Evolutionary conservation across 2,329 filamentous ascomycete species (phyloP).

Genomic region (Cytospora schulzeri): DNA sequence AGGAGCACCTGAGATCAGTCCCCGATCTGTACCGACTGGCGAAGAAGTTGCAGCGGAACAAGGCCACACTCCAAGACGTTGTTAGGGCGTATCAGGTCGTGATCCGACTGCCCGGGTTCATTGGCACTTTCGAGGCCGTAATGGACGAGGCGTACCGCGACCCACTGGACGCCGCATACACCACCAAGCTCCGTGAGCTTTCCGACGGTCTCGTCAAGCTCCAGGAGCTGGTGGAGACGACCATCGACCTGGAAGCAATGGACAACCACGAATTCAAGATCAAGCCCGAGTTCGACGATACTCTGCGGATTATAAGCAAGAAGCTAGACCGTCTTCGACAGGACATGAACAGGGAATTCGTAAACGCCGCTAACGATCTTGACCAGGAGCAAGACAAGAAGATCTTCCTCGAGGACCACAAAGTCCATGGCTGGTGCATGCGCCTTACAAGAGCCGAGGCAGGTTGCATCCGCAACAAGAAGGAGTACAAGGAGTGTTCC

Average conservation of each 20-base stretch:
- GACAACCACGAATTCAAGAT: slow-evolving; percentile 99
- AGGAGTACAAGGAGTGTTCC: slow-evolving; percentile 87
- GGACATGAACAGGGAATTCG: slow-evolving; percentile 83
- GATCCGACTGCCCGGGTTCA: slow-evolving; percentile 86
- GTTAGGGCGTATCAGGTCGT: slow-evolving; percentile 93
- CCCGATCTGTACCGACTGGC: slow-evolving; percentile 92
- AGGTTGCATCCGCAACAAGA: slow-evolving; percentile 89
- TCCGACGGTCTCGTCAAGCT: slow-evolving; percentile 81
- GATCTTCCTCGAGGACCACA: slow-evolving; percentile 95
- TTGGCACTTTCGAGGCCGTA: slow-evolving; percentile 84
- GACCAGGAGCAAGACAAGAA: slow-evolving; percentile 97
- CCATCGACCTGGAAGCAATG: slow-evolving; percentile 90
- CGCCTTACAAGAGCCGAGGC: slow-evolving; percentile 89
- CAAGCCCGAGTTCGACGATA: slow-evolving; percentile 96
- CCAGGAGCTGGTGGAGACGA: slow-evolving; percentile 98
- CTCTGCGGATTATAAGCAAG: slow-evolving; percentile 82
- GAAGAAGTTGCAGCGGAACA: slow-evolving; percentile 91
- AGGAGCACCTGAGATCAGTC: slow-evolving; percentile 89
- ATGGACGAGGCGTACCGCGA: slow-evolving; percentile 95
- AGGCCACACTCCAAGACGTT: slow-evolving; percentile 92
- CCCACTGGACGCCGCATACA: slow-evolving; percentile 85
- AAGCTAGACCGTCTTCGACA: slow-evolving; percentile 83
- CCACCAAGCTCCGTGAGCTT: slow-evolving; percentile 74
- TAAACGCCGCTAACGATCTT: slow-evolving; percentile 75
- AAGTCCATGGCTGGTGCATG: slow-evolving; percentile 95